A percentile compares a stretch with the other conserved stretches of the same genome.
These are phyloP conservation scores for Mrakiaceae sp. DNA, from an alignment of 1,284 basidiomycete genomes.

Conservation along the genomic window DNA sequence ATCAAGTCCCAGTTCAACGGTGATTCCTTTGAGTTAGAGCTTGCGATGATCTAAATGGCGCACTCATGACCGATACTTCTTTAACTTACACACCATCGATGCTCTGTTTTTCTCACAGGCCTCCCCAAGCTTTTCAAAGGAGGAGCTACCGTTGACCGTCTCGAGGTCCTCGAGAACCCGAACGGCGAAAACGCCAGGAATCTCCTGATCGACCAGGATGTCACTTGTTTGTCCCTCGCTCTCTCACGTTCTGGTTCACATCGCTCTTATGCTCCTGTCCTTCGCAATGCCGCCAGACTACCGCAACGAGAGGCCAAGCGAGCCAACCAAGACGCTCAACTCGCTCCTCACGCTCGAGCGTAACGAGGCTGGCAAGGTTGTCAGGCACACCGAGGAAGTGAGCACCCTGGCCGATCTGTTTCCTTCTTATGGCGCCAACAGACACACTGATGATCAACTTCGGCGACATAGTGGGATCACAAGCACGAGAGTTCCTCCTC, in stretches of 20 bases:
- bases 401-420: background rate
- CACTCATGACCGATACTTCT: background rate
- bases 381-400: slow-evolving; percentile 4
- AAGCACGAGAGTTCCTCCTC: slow-evolving; percentile 1
- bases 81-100: background rate
- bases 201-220: slow-evolving; percentile 7
- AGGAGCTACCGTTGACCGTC: background rate
- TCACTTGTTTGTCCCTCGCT: background rate
- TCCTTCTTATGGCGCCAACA: background rate
- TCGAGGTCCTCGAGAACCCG: slow-evolving; percentile 5
- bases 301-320: background rate
- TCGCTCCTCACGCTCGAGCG: slow-evolving; percentile 4
- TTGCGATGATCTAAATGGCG: background rate
- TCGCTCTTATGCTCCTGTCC: background rate
- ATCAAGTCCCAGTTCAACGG: background rate
- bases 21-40: background rate
- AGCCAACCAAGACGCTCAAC: slow-evolving; percentile 10
- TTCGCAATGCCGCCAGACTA: background rate
- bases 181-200: background rate
- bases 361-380: background rate
- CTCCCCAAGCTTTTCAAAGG: slow-evolving; percentile 1
- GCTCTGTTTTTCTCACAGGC: background rate
- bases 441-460: background rate
- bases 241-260: background rate
- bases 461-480: slow-evolving; percentile 3